Base-by-base conservation (phyloP, 2,329 filamentous ascomycete species). In the Fusarium redolens region DNA sequence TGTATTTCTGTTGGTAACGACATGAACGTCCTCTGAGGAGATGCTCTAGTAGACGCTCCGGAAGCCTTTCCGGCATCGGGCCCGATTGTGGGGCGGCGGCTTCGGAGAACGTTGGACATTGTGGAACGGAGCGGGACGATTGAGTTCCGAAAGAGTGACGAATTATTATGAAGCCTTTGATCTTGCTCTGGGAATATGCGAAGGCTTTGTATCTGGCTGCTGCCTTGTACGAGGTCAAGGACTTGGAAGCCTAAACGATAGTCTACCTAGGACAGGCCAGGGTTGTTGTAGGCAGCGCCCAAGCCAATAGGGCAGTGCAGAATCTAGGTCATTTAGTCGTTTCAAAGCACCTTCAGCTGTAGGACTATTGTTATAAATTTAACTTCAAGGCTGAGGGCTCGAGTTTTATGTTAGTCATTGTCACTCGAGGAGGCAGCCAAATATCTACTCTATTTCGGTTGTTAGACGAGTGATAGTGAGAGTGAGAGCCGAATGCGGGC, bases 1-100 rank as follows among this genome's bases (percentile, higher is more conserved):
- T 93, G 92, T n/a, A 93, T 84, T 75, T 94, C 92, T 1, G 89
- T 84, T 4, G 92, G 92, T 5, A 93, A 83, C 20, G 81, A 80
- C 78, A 86, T 83, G 38, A 91, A 56, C 3, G 52, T 55, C 15
- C 65, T 52, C 15, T 50, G 47, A 15, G 67, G 41, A 5, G 40
- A 18, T 7, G 52, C 17, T 5, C 38, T 63, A 14, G 52, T 52
- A 25, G 41, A 15, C 14, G 37, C 28, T 14, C 65, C 72, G 69
- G 72, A 44, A 20, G 15, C 28, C 6, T 60, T 54, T 28, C 45
- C 52, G 68, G 71, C 37, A 25, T 62, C 71, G 62, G 67, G 55
- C 44, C 76, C 69, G 69, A 56, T 44, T 56, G 76, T 78, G 75
- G 75, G 69, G 73, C 73, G 35, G 40, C 75, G 67, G 38, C 38